These are phyloP conservation scores for Coffea humblotiana DNA, from an alignment of 305 asterid genomes.

Conservation along the genomic window DNA sequence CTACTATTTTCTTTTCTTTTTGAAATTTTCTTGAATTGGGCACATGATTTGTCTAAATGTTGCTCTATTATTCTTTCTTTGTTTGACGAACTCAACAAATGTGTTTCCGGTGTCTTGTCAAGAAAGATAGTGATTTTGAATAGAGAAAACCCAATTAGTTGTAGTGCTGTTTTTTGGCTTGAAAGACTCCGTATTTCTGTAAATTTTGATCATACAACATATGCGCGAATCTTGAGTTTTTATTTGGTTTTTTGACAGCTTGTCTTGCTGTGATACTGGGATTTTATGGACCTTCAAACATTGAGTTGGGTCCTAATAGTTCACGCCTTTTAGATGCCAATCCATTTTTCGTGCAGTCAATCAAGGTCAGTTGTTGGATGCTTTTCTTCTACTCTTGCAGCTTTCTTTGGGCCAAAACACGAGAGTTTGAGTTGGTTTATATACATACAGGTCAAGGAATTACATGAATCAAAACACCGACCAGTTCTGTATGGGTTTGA, in stretches of 20 bases:
- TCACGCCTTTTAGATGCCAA: slow-evolving; percentile 64
- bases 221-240: slow-evolving; percentile 1
- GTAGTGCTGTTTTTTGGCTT: background rate
- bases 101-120: background rate
- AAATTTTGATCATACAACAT: background rate
- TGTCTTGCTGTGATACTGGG: slow-evolving; percentile 25
- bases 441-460: slow-evolving; percentile 55
- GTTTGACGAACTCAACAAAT: background rate
- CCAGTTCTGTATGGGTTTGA: slow-evolving; percentile 61
- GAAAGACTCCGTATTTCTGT: background rate
- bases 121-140: background rate
- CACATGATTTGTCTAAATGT: background rate
- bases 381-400: background rate
- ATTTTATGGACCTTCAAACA: slow-evolving; percentile 27
- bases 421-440: background rate
- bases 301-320: slow-evolving; percentile 54
- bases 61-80: background rate
- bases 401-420: slow-evolving; percentile 2
- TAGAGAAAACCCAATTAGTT: background rate
- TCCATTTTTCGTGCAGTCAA: slow-evolving; percentile 59
- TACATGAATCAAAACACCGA: slow-evolving; percentile 42
- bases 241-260: slow-evolving; percentile 10
- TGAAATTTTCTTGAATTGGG: background rate
- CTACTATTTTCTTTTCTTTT: background rate
- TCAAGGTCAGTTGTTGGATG: slow-evolving; percentile 46